Conservation (phyloP, 306 rosid genomes). For the Cajanus cajan region DNA sequence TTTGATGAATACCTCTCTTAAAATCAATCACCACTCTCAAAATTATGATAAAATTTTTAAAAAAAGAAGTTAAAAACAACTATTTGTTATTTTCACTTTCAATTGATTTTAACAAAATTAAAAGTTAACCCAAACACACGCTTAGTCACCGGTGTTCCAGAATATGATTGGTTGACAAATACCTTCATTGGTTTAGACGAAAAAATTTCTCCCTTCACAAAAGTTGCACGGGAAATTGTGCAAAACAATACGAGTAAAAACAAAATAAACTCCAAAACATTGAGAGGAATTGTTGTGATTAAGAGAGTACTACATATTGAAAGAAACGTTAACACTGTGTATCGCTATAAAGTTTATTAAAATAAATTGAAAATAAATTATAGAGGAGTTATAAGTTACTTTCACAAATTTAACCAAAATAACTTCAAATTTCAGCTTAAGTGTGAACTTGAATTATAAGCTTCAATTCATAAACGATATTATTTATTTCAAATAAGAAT, state of each 20-base stretch:
- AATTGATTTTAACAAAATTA: too few relatives aligned
- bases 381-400: background rate
- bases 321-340: background rate
- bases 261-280: background rate
- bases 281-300: background rate
- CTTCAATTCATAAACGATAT: too few relatives aligned
- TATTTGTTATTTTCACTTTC: too few relatives aligned
- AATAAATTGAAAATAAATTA: background rate
- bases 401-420: background rate
- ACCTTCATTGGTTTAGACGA: background rate
- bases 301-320: background rate
- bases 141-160: background rate
- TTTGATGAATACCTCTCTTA: too few relatives aligned
- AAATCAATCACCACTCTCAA: too few relatives aligned
- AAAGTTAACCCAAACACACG: too few relatives aligned
- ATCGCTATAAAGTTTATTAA: background rate
- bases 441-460: background rate
- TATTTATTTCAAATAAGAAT: too few relatives aligned
- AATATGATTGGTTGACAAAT: background rate
- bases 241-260: background rate
- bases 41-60: too few relatives aligned
- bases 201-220: background rate
- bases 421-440: background rate
- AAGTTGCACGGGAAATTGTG: background rate
- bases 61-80: too few relatives aligned